phyloP scores from a whole-genome alignment of 2,329 filamentous ascomycete genomes.

The Hymenoscyphus salicellus region DNA sequence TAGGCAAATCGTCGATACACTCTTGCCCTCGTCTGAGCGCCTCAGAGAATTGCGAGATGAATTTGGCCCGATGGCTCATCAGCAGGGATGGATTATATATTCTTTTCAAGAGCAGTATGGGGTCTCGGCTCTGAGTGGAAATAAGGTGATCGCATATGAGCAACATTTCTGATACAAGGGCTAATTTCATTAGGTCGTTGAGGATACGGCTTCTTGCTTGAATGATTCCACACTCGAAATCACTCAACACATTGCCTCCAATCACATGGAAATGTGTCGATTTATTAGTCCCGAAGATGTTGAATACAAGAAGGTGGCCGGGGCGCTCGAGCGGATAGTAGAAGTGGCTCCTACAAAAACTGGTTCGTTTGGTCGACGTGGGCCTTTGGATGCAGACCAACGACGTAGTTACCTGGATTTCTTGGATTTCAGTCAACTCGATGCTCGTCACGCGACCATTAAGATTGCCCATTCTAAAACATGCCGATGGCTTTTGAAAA shows the following conservation, averaged over 20 bases:
- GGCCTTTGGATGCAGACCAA: constrained; percentile 6
- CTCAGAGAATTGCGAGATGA: constrained; percentile 13
- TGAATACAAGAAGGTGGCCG: constrained; percentile 19
- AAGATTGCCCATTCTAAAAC: constrained; percentile 38
- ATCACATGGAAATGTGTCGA: constrained; percentile 21
- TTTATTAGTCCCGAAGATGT: constrained; percentile 13
- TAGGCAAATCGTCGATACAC: constrained; percentile 12
- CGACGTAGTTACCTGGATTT: constrained; percentile 30
- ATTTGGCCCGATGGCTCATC: constrained; percentile 15
- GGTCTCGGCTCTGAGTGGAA: not conserved
- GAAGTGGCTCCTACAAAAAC: not conserved
- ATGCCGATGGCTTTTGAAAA: constrained; percentile 42
- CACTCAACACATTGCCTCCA: constrained; percentile 10
- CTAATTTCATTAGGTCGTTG: constrained; percentile 12
- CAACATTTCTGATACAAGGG: not conserved
- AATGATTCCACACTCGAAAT: constrained; percentile 14
- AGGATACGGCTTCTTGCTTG: constrained; percentile 15
- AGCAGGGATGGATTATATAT: constrained; percentile 15
- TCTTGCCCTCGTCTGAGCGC: constrained; percentile 13
- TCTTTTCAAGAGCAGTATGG: constrained; percentile 15
- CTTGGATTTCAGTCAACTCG: constrained; percentile 40
- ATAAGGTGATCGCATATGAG: constrained; percentile 7
- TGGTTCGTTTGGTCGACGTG: not conserved
- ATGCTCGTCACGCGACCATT: constrained; percentile 38
- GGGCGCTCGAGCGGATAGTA: constrained; percentile 10